A percentile compares a stretch with the other conserved stretches of the same genome.
Evolutionary conservation across 2,329 filamentous ascomycete genomes (phyloP).

Genomic region (Tolypocladium guangdongense): DNA sequence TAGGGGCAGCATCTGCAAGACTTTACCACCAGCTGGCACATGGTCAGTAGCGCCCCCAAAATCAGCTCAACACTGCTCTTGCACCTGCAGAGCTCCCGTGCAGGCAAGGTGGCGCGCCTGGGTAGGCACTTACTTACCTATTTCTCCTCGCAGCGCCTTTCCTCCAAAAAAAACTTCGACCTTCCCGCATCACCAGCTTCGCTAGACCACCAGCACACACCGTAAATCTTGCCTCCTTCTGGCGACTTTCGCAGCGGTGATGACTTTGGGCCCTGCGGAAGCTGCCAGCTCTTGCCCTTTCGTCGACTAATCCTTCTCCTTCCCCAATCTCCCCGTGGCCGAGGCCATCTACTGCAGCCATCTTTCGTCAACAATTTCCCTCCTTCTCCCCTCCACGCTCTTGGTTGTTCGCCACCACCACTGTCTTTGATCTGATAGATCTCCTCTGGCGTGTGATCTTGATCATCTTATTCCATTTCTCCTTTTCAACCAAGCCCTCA

Average conservation of each 20-base stretch:
- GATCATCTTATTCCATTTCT: slow-evolving; percentile 11
- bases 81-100: not conserved
- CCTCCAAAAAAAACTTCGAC: not conserved
- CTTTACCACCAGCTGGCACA: not conserved
- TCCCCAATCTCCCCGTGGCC: not conserved
- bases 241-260: slow-evolving; percentile 7
- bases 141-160: not conserved
- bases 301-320: slow-evolving; percentile 4
- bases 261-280: slow-evolving; percentile 7
- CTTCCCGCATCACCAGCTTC: slow-evolving; percentile 4
- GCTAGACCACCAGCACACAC: slow-evolving; percentile 11
- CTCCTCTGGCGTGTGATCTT: slow-evolving; percentile 16
- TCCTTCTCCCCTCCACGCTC: slow-evolving; percentile 4
- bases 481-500: not conserved
- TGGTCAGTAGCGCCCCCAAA: not conserved
- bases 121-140: not conserved
- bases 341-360: slow-evolving; percentile 3
- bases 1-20: not conserved
- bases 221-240: slow-evolving; percentile 10
- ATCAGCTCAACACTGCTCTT: not conserved
- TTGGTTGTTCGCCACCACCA: slow-evolving; percentile 11
- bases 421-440: slow-evolving; percentile 17
- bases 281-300: slow-evolving; percentile 15
- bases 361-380: slow-evolving; percentile 1
- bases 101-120: not conserved